These are phyloP conservation scores for Pyrenula aspistea DNA, from an alignment of 495 filamentous ascomycete species.

Conservation along the genomic window DNA sequence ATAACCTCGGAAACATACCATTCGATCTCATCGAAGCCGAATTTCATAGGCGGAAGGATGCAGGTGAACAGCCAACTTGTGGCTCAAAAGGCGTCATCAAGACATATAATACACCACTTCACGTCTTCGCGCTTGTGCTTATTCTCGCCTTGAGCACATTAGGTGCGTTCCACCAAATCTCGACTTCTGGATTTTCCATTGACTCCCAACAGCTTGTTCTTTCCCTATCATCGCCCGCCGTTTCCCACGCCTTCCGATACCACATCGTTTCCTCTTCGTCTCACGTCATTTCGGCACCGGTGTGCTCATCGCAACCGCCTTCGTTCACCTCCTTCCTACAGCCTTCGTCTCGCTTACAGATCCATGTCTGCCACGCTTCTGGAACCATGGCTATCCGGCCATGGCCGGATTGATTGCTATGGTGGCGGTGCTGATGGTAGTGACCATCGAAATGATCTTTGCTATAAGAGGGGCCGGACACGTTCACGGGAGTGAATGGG, in stretches of 20 bases:
- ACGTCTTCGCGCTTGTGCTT: constrained; percentile 67
- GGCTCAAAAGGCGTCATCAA: constrained; percentile 45
- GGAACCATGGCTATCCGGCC: constrained; percentile 59
- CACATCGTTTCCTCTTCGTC: constrained; percentile 51
- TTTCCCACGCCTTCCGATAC: constrained; percentile 34
- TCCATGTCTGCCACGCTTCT: constrained; percentile 64
- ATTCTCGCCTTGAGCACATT: constrained; percentile 62
- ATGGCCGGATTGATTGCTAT: constrained; percentile 73
- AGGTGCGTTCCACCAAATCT: constrained; percentile 32
- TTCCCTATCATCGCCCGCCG: constrained; percentile 41
- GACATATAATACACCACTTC: constrained; percentile 52
- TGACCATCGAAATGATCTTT: constrained; percentile 68
- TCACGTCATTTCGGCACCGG: constrained; percentile 81
- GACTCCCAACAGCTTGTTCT: constrained; percentile 29
- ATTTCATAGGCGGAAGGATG: constrained; percentile 29
- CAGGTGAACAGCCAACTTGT: constrained; percentile 37
- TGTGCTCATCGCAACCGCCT: constrained; percentile 79
- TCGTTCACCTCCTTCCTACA: constrained; percentile 74
- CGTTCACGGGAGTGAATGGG: constrained; percentile 34
- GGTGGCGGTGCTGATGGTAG: constrained; percentile 62
- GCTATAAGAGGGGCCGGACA: constrained; percentile 39
- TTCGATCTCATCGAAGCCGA: constrained; percentile 19
- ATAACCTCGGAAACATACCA: not conserved
- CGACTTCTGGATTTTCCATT: not conserved
- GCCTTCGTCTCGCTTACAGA: constrained; percentile 72